Base-by-base conservation (phyloP, 441 rosid genomes). In the Erodium trifolium region DNA sequence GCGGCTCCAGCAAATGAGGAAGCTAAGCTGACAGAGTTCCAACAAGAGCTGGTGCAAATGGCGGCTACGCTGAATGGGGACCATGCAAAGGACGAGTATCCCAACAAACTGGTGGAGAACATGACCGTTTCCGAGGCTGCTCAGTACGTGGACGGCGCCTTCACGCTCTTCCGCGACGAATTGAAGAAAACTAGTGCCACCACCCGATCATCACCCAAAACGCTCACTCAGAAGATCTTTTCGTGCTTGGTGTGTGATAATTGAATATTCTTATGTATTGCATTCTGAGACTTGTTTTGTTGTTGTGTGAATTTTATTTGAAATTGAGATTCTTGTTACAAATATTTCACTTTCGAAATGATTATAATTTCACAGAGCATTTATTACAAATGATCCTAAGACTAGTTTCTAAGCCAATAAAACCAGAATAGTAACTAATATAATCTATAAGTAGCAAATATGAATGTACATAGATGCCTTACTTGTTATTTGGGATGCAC, bases 11-110 rank as follows among this genome's bases (percentile, higher is more conserved):
- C 82, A 8, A 77, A 75, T 62, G 90, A 80, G 71, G 86, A 85
- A 0, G 84, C 78, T 6, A 81, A 83, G 37, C 79, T 90, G 1
- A 90, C 87, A n/a, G 96, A 93, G 16, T 93, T 93, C 73, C 98
- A 93, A 13, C 75, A 82, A 59, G 91, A 86, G 69, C 60, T 93
- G 65, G 86, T 90, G 12, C 92, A 85, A 70, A 71, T 87, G 74
- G 97, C 91, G 3, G 96, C 98, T 2, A 81, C 83, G 0, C 19
- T 93, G 69, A 89, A 80, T 12, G 96, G 97, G 31, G 97, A 90
- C 65, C 80, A 87, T 57, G 34, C 63, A 9, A 83, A 80, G 72
- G 91, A 82, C 55, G 66, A 68, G 66, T 83, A 79, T 69, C 96
- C 92, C 1, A 47, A 83, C 62, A 83, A 83, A 67, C 74, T 90